Evolutionary conservation across 106 monocot genomes (phyloP), one percentile per base, ranked within the genome.

Genomic region (Dioscorea zingiberensis): DNA sequence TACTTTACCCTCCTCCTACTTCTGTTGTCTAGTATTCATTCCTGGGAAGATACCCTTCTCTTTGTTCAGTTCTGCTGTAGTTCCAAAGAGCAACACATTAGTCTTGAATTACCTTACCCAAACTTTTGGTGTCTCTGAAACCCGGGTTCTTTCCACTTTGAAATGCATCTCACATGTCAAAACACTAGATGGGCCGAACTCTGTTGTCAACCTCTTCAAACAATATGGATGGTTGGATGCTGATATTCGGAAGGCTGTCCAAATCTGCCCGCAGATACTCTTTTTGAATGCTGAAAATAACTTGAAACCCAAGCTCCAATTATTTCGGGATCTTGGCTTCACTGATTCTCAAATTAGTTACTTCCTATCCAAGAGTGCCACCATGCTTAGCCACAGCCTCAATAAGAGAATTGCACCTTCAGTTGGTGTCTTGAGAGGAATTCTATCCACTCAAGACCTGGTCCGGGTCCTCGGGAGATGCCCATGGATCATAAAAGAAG

Each of bases 41-140:
- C 38, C 38, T 38, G 38, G 10, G 38, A 38, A 38, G 38, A 38
- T 1, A 0, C 6, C 14, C 51, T 51, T 18, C 19, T 51, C 18
- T 51, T 18, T 19, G 15, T 51, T 51, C 18, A 51, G 51, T 51
- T 51, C 51, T 19, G 8, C 19, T 16, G 51, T 18, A 18, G 51
- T 51, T 8, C 51, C 51, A 51, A 51, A 51, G 38, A 38, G 38
- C 10, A 38, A 63, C 7, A 13, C 22, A 13, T 63, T 63, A 15
- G n/a, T 63, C 45, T 15, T 63, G 15, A 21, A 63, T 44, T 63
- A 63, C 45, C 44, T 63, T 7, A 63, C 22, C 16, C 15, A 63
- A 63, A 63, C 28, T 63, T 63, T 63, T 45, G 63, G 21, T 63
- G 38, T 46, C 38, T 18, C 63, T 63, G 45, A 44, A 45, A 21